Conservation (phyloP, 1,284 basidiomycete species). For the Heterobasidion annosum region DNA sequence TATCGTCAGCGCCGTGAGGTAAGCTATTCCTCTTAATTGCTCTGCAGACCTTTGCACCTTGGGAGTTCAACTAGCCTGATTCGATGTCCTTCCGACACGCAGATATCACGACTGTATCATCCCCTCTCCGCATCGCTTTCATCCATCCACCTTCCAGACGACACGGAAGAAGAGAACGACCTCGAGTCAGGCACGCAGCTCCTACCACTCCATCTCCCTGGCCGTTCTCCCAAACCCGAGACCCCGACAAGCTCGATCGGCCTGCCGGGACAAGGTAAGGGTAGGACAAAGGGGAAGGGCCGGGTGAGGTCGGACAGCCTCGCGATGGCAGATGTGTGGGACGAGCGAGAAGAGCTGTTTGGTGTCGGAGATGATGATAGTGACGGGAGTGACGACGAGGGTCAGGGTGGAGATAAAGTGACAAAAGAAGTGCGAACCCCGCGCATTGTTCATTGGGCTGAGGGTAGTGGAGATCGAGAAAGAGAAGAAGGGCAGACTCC, state of each 20-base stretch:
- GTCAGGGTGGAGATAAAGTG: background rate
- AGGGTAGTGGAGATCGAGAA: background rate
- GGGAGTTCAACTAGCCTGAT: background rate
- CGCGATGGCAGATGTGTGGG: conserved; percentile 58
- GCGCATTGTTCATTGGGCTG: background rate
- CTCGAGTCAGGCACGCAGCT: conserved; percentile 47
- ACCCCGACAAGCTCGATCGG: background rate
- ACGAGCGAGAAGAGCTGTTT: conserved; percentile 71
- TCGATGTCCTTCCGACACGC: conserved; percentile 1
- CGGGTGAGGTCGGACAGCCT: conserved; percentile 17
- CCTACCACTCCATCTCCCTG: conserved; percentile 30
- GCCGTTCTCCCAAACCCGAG: background rate
- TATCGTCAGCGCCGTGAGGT: conserved; percentile 73
- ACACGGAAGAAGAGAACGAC: conserved; percentile 31
- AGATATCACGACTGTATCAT: conserved; percentile 71
- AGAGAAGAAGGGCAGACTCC: background rate
- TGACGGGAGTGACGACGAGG: conserved; percentile 35
- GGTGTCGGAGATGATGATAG: conserved; percentile 54
- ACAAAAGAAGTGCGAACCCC: background rate
- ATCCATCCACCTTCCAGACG: conserved; percentile 9
- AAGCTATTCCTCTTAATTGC: conserved; percentile 6
- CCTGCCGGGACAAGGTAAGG: background rate
- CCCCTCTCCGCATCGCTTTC: conserved; percentile 41
- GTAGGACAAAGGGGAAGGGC: conserved; percentile 9
- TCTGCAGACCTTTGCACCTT: background rate